Evolutionary conservation across 1,139 yeast genomes (phyloP).

Genomic region (Yamadazyma blattariae): DNA sequence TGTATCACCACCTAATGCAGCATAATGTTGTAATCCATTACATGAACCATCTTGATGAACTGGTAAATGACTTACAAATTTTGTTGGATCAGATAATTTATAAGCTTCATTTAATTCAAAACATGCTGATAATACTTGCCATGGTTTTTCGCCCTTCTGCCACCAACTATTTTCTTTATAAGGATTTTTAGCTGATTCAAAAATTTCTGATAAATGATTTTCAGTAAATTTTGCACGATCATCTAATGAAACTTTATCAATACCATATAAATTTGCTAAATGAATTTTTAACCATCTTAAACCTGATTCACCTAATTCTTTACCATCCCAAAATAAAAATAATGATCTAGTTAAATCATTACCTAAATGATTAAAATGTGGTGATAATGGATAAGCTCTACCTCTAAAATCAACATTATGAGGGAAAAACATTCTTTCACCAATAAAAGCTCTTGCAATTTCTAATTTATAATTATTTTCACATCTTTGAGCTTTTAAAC

Average conservation of each 20-base stretch:
- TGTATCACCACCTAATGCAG: constrained; percentile 93
- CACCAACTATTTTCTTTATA: constrained; percentile 67
- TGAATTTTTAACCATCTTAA: constrained; percentile 88
- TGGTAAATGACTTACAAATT: constrained; percentile 77
- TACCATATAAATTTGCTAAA: constrained; percentile 82
- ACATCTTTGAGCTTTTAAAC: constrained; percentile 83
- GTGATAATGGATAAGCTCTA: constrained; percentile 91
- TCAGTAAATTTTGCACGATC: constrained; percentile 78
- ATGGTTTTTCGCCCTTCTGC: constrained; percentile 86
- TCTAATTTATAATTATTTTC: constrained; percentile 91
- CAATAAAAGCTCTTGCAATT: constrained; percentile 88
- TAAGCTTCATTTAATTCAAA: constrained; percentile 75
- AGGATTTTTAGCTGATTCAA: constrained; percentile 73
- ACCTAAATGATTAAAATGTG: constrained; percentile 79
- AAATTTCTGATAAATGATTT: constrained; percentile 57
- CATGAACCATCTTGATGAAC: constrained; percentile 98
- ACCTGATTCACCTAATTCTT: constrained; percentile 71
- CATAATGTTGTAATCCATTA: constrained; percentile 96
- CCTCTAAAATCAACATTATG: constrained; percentile 95
- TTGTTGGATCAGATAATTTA: constrained; percentile 68
- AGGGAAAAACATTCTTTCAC: constrained; percentile 90
- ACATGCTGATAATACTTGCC: constrained; percentile 91
- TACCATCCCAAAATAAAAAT: constrained; percentile 86
- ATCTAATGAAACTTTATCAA: constrained; percentile 75
- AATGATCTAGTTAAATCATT: constrained; percentile 88